These are phyloP conservation scores for Salvia hispanica DNA, from an alignment of 257 asterid species.

Conservation along the genomic window DNA sequence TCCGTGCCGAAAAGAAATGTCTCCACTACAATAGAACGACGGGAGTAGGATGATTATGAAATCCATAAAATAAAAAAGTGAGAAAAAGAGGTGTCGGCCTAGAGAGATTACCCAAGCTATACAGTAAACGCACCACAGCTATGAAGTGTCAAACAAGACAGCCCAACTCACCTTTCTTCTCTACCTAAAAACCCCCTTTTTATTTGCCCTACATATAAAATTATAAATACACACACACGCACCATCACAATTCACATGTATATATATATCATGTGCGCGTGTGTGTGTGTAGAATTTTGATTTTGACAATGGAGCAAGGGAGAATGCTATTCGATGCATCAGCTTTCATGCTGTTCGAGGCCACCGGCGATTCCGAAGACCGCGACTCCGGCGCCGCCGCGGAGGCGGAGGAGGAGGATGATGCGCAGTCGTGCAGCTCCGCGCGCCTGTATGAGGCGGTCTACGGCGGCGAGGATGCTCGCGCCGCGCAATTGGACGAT, in stretches of 20 bases:
- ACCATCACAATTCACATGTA: neutral
- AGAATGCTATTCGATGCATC: conserved; percentile 40
- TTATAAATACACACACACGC: neutral
- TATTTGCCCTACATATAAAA: neutral
- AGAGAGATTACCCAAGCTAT: conserved; percentile 28
- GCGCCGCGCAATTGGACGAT: conserved; percentile 18
- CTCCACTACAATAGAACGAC: too few species aligned
- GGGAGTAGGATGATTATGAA: too few species aligned
- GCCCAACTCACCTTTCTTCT: conserved; percentile 39
- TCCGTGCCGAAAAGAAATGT: too few species aligned
- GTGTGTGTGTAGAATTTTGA: neutral
- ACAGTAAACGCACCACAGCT: conserved; percentile 26
- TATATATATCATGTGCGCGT: neutral
- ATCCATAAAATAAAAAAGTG: too few species aligned
- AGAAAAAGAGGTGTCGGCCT: conserved; percentile 7
- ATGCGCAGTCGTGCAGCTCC: conserved; percentile 53
- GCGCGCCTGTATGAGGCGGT: conserved; percentile 21
- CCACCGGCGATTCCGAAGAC: conserved; percentile 57
- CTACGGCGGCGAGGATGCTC: conserved; percentile 16
- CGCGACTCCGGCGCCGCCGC: conserved; percentile 22
- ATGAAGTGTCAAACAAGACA: conserved; percentile 48
- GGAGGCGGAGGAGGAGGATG: conserved; percentile 40
- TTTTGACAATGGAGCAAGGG: conserved; percentile 29
- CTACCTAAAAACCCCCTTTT: conserved; percentile 19
- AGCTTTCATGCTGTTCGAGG: conserved; percentile 51